Percentiles rank a stretch among this genome's conserved stretches.
Conservation (phyloP, 2,329 filamentous ascomycete species). For the Xylariaceae sp. region DNA sequence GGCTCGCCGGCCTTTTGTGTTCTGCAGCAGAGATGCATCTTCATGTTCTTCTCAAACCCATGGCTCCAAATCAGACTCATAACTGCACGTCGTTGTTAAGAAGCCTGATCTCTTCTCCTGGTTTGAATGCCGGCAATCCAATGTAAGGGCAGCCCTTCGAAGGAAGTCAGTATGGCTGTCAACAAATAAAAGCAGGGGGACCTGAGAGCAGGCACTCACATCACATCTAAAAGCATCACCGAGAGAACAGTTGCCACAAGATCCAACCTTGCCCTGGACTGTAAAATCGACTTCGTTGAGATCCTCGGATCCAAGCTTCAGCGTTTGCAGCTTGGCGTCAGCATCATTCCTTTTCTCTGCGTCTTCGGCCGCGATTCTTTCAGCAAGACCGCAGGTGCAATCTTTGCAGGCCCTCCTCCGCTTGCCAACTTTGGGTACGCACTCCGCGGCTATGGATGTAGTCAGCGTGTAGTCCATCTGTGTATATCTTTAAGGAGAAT, state of each 20-base stretch:
- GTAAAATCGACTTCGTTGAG: constrained; percentile 93
- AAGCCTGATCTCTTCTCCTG: constrained; percentile 87
- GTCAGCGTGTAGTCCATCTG: constrained; percentile 18
- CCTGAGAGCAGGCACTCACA: not conserved
- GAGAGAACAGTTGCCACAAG: constrained; percentile 83
- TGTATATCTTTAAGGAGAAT: too few species aligned
- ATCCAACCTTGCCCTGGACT: constrained; percentile 93
- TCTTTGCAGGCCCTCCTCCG: constrained; percentile 94
- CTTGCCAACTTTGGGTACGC: constrained; percentile 81
- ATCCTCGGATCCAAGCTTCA: constrained; percentile 73
- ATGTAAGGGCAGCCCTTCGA: constrained; percentile 38
- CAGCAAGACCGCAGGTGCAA: constrained; percentile 89
- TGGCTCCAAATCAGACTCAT: constrained; percentile 30
- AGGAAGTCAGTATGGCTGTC: not conserved
- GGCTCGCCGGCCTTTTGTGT: too few species aligned
- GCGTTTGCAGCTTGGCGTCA: constrained; percentile 56
- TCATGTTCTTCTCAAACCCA: too few species aligned
- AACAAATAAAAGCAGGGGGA: not conserved
- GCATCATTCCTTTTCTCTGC: constrained; percentile 59
- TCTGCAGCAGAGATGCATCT: too few species aligned
- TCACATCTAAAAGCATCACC: constrained; percentile 84
- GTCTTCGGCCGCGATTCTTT: constrained; percentile 84
- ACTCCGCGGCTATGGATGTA: constrained; percentile 64
- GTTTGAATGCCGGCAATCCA: constrained; percentile 83
- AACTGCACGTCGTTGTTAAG: constrained; percentile 83